These are phyloP conservation scores for Salix dunnii DNA, from an alignment of 345 rosid species.

Conservation along the genomic window DNA sequence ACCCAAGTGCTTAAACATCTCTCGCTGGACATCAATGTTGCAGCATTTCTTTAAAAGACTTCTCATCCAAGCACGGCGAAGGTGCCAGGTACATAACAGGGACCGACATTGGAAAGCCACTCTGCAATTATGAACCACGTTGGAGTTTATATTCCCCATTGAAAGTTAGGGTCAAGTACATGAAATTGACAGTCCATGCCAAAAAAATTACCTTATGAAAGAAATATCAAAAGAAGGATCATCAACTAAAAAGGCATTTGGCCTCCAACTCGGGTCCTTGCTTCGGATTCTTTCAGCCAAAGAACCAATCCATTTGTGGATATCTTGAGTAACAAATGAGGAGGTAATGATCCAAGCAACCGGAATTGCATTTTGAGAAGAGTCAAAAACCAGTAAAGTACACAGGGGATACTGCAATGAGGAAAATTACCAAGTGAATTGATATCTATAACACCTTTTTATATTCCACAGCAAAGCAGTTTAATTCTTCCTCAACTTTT, in stretches of 20 bases:
- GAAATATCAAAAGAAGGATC: conserved; percentile 40
- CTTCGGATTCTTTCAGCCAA: conserved; percentile 42
- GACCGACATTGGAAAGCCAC: conserved; percentile 50
- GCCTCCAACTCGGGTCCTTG: conserved; percentile 50
- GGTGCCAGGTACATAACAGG: conserved; percentile 40
- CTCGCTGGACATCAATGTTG: conserved; percentile 40
- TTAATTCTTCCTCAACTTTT: conserved; percentile 7
- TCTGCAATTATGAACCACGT: conserved; percentile 29
- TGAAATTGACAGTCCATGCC: not conserved
- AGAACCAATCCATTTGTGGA: conserved; percentile 44
- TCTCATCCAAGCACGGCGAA: conserved; percentile 54
- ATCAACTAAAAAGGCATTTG: conserved; percentile 43
- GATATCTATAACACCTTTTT: not conserved
- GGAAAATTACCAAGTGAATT: conserved; percentile 7
- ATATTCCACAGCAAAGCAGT: not conserved
- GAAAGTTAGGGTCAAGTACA: not conserved
- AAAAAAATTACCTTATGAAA: conserved; percentile 36
- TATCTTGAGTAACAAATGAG: conserved; percentile 30
- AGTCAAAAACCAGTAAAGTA: conserved; percentile 46
- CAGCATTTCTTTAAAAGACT: conserved; percentile 44
- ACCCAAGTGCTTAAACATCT: conserved; percentile 49
- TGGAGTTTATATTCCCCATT: conserved; percentile 4
- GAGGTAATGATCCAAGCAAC: conserved; percentile 55
- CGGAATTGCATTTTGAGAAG: conserved; percentile 48
- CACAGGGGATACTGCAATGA: conserved; percentile 44